phyloP scores from a whole-genome alignment of 176 grass and related monocot genomes.

The Chrysopogon serrulatus region DNA sequence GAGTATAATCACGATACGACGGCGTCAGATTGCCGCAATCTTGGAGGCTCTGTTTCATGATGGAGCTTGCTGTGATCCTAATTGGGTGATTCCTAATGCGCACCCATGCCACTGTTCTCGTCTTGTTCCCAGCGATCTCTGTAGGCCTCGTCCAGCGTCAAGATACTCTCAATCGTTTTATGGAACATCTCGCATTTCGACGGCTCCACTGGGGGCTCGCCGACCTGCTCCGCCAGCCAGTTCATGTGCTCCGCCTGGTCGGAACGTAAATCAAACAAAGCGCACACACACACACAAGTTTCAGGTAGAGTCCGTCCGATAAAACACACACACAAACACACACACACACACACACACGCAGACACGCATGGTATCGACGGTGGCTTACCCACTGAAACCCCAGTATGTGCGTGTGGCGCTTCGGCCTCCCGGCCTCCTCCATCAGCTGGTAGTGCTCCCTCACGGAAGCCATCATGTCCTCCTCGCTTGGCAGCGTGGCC shows the following conservation, averaged over 20 bases:
- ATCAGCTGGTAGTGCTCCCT: constrained; percentile 18
- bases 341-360: not conserved
- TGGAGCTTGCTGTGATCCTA: not conserved
- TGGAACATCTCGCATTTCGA: constrained; percentile 2
- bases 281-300: not conserved
- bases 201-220: not conserved
- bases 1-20: too few species aligned
- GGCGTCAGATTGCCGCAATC: not conserved
- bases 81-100: not conserved
- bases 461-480: constrained; percentile 38
- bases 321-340: too few species aligned
- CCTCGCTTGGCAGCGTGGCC: constrained; percentile 25
- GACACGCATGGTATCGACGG: too few species aligned
- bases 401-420: constrained; percentile 36
- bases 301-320: not conserved
- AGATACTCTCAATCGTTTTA: not conserved
- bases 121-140: constrained; percentile 20
- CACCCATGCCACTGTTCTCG: not conserved
- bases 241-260: constrained; percentile 35
- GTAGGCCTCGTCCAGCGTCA: constrained; percentile 10
- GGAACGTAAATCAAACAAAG: not conserved
- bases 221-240: constrained; percentile 29
- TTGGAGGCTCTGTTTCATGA: not conserved
- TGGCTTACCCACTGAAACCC: not conserved
- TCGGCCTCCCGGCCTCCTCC: constrained; percentile 34